Evolutionary conservation across 495 filamentous ascomycete species (phyloP).

Genomic region (Penicillium subrubescens): DNA sequence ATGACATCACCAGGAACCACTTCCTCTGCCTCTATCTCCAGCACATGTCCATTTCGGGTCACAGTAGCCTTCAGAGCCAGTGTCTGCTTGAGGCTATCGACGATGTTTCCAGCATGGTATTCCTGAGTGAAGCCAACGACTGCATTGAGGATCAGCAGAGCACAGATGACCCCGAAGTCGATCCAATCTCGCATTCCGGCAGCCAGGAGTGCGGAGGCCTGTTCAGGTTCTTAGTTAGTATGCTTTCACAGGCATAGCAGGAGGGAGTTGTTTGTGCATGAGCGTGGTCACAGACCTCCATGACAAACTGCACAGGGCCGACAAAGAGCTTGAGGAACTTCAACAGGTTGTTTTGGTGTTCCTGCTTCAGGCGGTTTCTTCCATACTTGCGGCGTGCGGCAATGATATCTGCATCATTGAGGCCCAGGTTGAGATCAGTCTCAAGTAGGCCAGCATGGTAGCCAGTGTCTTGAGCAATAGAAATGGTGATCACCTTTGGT

Average conservation of each 20-base stretch:
- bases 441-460: slow-evolving; percentile 69
- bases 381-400: slow-evolving; percentile 72
- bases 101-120: slow-evolving; percentile 86
- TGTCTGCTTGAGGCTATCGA: slow-evolving; percentile 89
- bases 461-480: slow-evolving; percentile 27
- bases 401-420: slow-evolving; percentile 68
- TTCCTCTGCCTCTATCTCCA: slow-evolving; percentile 73
- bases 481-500: slow-evolving; percentile 51
- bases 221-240: slow-evolving; percentile 14
- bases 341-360: slow-evolving; percentile 80
- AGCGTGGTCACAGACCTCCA: slow-evolving; percentile 64
- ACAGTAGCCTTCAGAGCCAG: slow-evolving; percentile 84
- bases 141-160: slow-evolving; percentile 78
- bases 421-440: slow-evolving; percentile 70
- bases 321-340: slow-evolving; percentile 86
- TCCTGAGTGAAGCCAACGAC: slow-evolving; percentile 86
- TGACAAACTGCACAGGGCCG: slow-evolving; percentile 91
- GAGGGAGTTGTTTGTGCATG: background rate
- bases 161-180: slow-evolving; percentile 77
- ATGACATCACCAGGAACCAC: slow-evolving; percentile 91
- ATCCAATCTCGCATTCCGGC: slow-evolving; percentile 77
- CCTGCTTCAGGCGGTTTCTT: slow-evolving; percentile 85
- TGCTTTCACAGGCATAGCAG: background rate
- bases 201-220: slow-evolving; percentile 75
- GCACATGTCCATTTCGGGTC: slow-evolving; percentile 70